Percentiles rank a stretch among this genome's conserved stretches.
Conservation (phyloP, 2,329 filamentous ascomycete species). For the Hypoxylon sp. region DNA sequence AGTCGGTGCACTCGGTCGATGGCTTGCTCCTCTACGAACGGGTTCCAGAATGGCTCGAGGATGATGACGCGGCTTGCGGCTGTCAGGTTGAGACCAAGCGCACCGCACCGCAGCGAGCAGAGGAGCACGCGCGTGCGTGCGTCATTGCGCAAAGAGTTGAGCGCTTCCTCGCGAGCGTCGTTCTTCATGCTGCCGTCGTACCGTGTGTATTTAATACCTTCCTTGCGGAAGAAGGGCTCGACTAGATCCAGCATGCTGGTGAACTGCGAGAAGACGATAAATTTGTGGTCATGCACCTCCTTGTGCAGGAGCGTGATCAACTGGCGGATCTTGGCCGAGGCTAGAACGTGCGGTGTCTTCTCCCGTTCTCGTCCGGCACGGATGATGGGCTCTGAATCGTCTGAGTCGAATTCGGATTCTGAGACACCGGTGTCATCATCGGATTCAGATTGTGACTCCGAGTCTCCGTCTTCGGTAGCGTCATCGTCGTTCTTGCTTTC, state of each 20-base stretch:
- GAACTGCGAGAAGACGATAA: conserved; percentile 98
- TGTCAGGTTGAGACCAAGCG: conserved; percentile 91
- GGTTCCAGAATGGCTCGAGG: conserved; percentile 98
- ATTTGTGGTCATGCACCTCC: conserved; percentile 86
- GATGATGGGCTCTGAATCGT: conserved; percentile 51
- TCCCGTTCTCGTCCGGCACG: conserved; percentile 50
- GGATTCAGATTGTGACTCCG: conserved; percentile 39
- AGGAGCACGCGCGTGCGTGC: conserved; percentile 81
- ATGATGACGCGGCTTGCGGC: conserved; percentile 94
- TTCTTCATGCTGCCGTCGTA: conserved; percentile 98
- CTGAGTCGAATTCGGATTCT: conserved; percentile 52
- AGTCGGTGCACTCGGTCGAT: conserved; percentile 99
- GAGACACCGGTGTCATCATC: conserved; percentile 47
- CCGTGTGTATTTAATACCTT: conserved; percentile 80
- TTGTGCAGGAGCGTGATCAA: conserved; percentile 81
- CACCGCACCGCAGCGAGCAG: conserved; percentile 93
- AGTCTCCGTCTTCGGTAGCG: conserved; percentile 30
- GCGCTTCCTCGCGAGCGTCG: conserved; percentile 86
- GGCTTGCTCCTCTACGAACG: conserved; percentile 98
- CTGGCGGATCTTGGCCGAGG: conserved; percentile 91
- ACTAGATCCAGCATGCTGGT: conserved; percentile 98
- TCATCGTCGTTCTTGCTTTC: conserved; percentile 32
- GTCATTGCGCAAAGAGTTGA: conserved; percentile 79
- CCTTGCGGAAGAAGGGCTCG: conserved; percentile 84
- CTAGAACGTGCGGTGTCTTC: conserved; percentile 62